A percentile compares a stretch with the other conserved stretches of the same genome.
Evolutionary conservation across 805 yeast genomes (phyloP).

Genomic region (Saccharomycopsis guyanensis): DNA sequence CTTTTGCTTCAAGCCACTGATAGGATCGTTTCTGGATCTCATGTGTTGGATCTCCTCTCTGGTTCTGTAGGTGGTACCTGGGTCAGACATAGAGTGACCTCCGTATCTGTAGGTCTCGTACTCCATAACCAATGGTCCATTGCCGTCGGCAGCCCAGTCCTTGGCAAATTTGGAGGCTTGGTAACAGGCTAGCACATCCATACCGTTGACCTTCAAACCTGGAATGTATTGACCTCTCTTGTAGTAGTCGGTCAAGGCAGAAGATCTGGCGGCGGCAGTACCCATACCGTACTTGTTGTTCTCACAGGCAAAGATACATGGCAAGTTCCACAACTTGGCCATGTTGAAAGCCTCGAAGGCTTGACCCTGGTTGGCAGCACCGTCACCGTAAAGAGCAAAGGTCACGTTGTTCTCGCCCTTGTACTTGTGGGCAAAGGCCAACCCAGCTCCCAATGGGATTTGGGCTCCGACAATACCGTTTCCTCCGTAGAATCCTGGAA

Average conservation of each 20-base stretch:
- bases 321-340: slow-evolving; percentile 98
- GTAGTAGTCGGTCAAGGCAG: slow-evolving; percentile 94
- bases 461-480: slow-evolving; percentile 99
- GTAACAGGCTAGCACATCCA: slow-evolving; percentile 93
- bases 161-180: slow-evolving; percentile 96
- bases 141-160: slow-evolving; percentile 89
- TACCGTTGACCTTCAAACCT: slow-evolving; percentile 96
- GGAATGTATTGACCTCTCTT: slow-evolving; percentile 99
- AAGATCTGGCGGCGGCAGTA: slow-evolving; percentile 93
- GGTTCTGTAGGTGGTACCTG: slow-evolving; percentile 99
- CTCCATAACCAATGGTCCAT: slow-evolving; percentile 94
- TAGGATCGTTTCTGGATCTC: slow-evolving; percentile 98
- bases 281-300: slow-evolving; percentile 99
- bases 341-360: slow-evolving; percentile 96
- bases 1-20: slow-evolving; percentile 88
- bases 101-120: slow-evolving; percentile 99
- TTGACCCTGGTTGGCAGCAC: slow-evolving; percentile 99
- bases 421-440: slow-evolving; percentile 98
- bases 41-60: slow-evolving; percentile 99
- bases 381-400: slow-evolving; percentile 93
- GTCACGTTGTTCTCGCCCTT: slow-evolving; percentile 72
- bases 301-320: slow-evolving; percentile 92
- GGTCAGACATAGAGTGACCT: slow-evolving; percentile 99
- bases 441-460: slow-evolving; percentile 96
- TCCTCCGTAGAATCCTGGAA: slow-evolving; percentile 95